A percentile compares a stretch with the other conserved stretches of the same genome.
phyloP scores from a whole-genome alignment of 306 rosid species.

The Sesbania bispinosa region DNA sequence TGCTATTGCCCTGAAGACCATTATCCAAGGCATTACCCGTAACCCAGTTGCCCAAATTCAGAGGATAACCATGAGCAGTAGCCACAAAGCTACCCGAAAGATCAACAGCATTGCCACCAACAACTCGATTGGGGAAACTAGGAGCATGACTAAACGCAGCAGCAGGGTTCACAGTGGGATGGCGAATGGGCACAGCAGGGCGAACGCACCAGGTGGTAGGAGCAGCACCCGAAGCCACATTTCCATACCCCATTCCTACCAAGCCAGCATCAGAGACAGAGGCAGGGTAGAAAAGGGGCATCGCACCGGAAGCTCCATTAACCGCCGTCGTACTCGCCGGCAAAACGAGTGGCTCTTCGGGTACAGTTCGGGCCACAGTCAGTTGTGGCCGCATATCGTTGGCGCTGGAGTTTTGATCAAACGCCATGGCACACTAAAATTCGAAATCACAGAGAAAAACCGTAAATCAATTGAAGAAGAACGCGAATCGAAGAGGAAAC shows the following conservation, averaged over 20 bases:
- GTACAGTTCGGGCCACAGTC: conserved; percentile 46
- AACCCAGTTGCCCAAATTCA: conserved; percentile 44
- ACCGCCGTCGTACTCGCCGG: conserved; percentile 34
- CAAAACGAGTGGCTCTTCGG: conserved; percentile 61
- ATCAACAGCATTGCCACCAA: conserved; percentile 51
- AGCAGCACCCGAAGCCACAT: conserved; percentile 39
- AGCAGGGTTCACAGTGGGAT: conserved; percentile 45
- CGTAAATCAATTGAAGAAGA: no score
- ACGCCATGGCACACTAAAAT: conserved; percentile 58
- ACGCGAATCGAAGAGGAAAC: conserved; percentile 5
- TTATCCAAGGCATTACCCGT: conserved; percentile 40
- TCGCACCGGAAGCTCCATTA: conserved; percentile 17
- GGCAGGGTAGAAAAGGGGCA: conserved; percentile 47
- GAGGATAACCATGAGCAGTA: conserved; percentile 33
- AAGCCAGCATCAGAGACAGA: conserved; percentile 51
- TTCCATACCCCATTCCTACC: conserved; percentile 61
- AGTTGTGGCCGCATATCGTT: conserved; percentile 47
- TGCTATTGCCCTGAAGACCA: conserved; percentile 23
- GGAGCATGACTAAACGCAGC: conserved; percentile 43
- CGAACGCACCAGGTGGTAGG: conserved; percentile 59
- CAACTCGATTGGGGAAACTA: conserved; percentile 35
- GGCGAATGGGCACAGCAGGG: conserved; percentile 30
- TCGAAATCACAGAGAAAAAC: background rate
- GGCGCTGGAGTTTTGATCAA: conserved; percentile 62
- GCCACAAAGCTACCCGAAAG: conserved; percentile 31